Base-by-base conservation (phyloP, 2,329 filamentous ascomycete genomes). In the Mariannaea sp. region DNA sequence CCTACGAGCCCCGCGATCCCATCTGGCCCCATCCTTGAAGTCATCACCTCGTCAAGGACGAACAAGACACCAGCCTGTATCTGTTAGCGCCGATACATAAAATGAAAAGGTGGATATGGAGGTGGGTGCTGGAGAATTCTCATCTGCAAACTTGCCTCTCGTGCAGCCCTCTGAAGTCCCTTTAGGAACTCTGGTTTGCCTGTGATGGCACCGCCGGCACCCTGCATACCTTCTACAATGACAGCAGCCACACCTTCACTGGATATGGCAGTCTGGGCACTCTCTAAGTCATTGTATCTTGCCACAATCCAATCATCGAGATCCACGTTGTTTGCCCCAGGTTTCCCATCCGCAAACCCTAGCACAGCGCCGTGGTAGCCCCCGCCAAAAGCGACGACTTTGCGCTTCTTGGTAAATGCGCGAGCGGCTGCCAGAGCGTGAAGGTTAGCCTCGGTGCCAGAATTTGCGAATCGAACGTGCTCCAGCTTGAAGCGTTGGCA, bases 31-130 rank as follows among this genome's bases (percentile, higher is more conserved):
- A 88, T 70, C 2, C 86, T 77, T 3, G 82, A 86, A 0, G 86
- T 88, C 80, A 88, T 86, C 5, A 90, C 86, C 69, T 90, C 87
- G 65, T 90, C 87, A 12, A 88, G 72, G 29, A 90, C 83, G 58
- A 90, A 78, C 1, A 90, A 53, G 0, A 81, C 81, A 2, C 79
- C 80, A 0, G 74, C 69, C 63, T 77, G 14, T 6, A 10, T 12
- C 19, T 14, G 36, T 60, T 17, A 57, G 26, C 13, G 10, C 19
- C 7, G 5, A 12, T 7, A 9, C 1, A 16, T 7, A 14, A n/a
- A n/a, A n/a, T n/a, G n/a, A n/a, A n/a, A n/a, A n/a, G n/a, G n/a
- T n/a, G n/a, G n/a, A n/a, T n/a, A n/a, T n/a, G n/a, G n/a, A n/a
- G n/a, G n/a, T n/a, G n/a, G n/a, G n/a, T n/a, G n/a, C n/a, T 14